Evolutionary conservation across 1,284 basidiomycete species (phyloP).

Genomic region (Paramarasmius palmivorus): DNA sequence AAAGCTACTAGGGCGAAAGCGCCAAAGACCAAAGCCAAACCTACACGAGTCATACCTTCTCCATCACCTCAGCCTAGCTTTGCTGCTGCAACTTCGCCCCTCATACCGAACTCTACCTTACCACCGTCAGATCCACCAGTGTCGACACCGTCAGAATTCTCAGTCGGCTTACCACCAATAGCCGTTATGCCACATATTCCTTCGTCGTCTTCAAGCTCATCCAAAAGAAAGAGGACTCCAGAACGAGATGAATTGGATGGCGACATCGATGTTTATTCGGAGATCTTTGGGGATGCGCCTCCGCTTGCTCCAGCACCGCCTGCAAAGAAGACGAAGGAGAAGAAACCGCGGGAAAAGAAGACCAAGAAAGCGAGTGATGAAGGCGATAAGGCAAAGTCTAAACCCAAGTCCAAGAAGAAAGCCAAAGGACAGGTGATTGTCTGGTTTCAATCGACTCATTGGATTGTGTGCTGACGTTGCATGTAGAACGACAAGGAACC

Average conservation of each 20-base stretch:
- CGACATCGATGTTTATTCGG: background rate
- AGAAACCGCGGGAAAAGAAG: background rate
- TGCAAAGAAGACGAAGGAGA: constrained; percentile 2
- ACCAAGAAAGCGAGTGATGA: constrained; percentile 2
- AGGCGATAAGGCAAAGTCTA: background rate
- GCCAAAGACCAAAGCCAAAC: background rate
- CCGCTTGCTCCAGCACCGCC: background rate
- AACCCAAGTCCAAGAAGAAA: constrained; percentile 11
- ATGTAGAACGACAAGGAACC: background rate
- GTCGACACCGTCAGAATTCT: background rate
- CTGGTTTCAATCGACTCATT: background rate
- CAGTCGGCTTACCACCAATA: background rate
- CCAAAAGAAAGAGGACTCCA: background rate
- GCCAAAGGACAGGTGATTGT: constrained; percentile 6
- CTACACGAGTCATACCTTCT: background rate
- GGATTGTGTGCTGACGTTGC: no score
- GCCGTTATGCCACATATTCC: background rate
- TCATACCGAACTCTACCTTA: background rate
- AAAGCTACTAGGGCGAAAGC: background rate
- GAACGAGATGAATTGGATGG: background rate
- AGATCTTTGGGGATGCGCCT: background rate
- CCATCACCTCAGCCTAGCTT: background rate
- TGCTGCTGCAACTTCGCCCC: background rate
- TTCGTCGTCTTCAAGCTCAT: background rate
- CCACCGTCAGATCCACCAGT: background rate